These are phyloP conservation scores for Saccharata proteae DNA, from an alignment of 2,329 filamentous ascomycete species.

Conservation along the genomic window DNA sequence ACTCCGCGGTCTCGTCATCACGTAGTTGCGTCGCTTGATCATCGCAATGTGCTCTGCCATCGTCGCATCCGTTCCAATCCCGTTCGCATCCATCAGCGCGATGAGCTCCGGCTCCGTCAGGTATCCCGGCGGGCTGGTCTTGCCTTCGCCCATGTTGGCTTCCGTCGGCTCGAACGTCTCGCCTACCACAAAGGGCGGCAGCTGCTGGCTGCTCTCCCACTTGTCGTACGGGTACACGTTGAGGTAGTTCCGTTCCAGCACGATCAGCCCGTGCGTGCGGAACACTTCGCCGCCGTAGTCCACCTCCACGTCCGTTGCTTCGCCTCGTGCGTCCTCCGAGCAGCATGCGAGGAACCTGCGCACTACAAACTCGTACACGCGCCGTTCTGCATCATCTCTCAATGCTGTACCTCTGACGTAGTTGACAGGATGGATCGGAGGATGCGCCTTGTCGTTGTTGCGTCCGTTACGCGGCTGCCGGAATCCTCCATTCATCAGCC, in stretches of 20 bases:
- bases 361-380: constrained; percentile 84
- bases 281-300: constrained; percentile 75
- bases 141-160: constrained; percentile 80
- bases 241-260: constrained; percentile 82
- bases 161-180: constrained; percentile 82
- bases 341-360: constrained; percentile 91
- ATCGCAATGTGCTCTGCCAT: constrained; percentile 99
- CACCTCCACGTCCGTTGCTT: constrained; percentile 74
- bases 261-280: constrained; percentile 68
- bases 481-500: constrained; percentile 63
- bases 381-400: constrained; percentile 53
- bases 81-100: constrained; percentile 94
- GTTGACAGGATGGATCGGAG: constrained; percentile 91
- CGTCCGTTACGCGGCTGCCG: constrained; percentile 68
- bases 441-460: constrained; percentile 93
- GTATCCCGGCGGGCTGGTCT: constrained; percentile 73
- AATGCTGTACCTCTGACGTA: constrained; percentile 55
- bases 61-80: constrained; percentile 94
- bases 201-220: constrained; percentile 76
- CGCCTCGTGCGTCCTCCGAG: constrained; percentile 82
- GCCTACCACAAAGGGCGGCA: constrained; percentile 67
- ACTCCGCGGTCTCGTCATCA: constrained; percentile 47
- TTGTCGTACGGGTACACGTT: constrained; percentile 95
- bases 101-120: constrained; percentile 94
- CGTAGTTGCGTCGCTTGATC: constrained; percentile 84